phyloP scores from a whole-genome alignment of 176 grass and related monocot species.

The Avena atlantica region DNA sequence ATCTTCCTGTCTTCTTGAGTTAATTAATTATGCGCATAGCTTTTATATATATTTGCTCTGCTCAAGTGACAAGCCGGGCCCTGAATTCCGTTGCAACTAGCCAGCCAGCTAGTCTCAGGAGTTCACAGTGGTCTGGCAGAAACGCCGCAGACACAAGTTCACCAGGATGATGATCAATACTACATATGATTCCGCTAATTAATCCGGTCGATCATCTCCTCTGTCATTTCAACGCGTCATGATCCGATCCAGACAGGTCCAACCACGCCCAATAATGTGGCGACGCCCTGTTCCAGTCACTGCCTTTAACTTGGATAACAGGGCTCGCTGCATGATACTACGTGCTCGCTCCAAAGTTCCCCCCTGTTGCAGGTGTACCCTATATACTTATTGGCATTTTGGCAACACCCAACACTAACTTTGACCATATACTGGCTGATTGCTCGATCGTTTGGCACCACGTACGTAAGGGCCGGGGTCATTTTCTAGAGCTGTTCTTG shows the following conservation, averaged over 20 bases:
- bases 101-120: background rate
- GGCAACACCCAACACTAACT: no score
- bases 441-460: no score
- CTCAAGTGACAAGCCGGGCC: background rate
- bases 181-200: background rate
- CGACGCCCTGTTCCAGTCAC: background rate
- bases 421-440: background rate
- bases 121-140: background rate
- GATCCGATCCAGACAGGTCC: background rate
- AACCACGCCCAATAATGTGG: background rate
- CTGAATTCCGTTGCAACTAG: background rate
- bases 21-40: background rate
- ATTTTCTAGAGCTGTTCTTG: no score
- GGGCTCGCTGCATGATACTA: background rate
- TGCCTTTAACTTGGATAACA: background rate
- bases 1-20: background rate
- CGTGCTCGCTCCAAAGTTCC: no score
- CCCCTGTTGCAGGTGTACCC: no score
- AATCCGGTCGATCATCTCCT: background rate
- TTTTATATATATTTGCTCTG: background rate
- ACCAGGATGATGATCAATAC: background rate
- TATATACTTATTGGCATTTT: no score
- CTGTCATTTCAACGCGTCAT: background rate
- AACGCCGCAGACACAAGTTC: background rate
- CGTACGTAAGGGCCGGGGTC: no score